These are phyloP conservation scores for Aethionema arabicum DNA, from an alignment of 345 rosid genomes.

Conservation along the genomic window DNA sequence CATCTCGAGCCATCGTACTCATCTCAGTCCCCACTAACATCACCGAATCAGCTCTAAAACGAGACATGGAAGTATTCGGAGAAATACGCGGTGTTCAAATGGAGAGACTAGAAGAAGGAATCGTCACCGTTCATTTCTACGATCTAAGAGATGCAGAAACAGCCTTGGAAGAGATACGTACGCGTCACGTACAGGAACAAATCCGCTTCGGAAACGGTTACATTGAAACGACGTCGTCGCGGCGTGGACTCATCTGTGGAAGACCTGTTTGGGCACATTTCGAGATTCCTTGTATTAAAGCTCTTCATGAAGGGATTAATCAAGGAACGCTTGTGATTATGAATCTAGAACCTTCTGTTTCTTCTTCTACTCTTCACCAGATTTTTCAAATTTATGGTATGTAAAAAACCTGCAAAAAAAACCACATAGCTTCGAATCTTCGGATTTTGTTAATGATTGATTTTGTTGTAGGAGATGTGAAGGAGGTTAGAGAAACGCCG, in stretches of 20 bases:
- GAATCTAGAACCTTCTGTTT: conserved; percentile 70
- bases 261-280: conserved; percentile 70
- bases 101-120: conserved; percentile 72
- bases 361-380: conserved; percentile 51
- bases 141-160: conserved; percentile 66
- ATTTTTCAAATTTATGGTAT: conserved; percentile 71
- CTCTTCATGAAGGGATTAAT: conserved; percentile 65
- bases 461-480: conserved; percentile 56
- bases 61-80: conserved; percentile 77
- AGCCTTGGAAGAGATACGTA: conserved; percentile 59
- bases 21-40: conserved; percentile 49
- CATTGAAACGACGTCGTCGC: conserved; percentile 25
- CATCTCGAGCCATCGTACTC: conserved; percentile 64
- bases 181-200: conserved; percentile 66
- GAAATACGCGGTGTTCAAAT: conserved; percentile 84
- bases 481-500: conserved; percentile 89
- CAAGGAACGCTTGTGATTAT: conserved; percentile 86
- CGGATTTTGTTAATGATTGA: not conserved
- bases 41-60: conserved; percentile 56
- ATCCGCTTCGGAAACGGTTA: not conserved
- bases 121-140: conserved; percentile 84
- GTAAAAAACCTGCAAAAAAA: not conserved
- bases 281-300: conserved; percentile 55
- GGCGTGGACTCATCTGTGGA: conserved; percentile 59
- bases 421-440: not conserved